Percentiles rank a stretch among this genome's conserved stretches.
Conservation (phyloP, 352 stramenopile species). For the Phytophthora quininea region DNA sequence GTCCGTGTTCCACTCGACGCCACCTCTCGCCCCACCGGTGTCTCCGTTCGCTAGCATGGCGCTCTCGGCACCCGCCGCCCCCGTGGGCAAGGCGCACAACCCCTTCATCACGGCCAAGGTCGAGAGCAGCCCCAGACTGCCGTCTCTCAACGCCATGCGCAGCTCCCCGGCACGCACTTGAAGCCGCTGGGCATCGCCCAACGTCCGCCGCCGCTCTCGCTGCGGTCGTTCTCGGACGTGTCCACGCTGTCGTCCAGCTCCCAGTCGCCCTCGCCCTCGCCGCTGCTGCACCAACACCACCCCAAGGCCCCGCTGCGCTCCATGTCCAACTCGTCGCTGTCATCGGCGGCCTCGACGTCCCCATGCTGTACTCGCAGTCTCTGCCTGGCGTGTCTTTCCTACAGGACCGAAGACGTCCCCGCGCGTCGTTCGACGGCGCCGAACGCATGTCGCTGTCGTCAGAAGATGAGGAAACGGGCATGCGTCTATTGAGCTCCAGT, state of each 20-base stretch:
- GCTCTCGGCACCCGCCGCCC: constrained; percentile 64
- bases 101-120: constrained; percentile 61
- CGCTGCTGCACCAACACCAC: constrained; percentile 30
- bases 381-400: constrained; percentile 69
- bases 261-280: constrained; percentile 43
- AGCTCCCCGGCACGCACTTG: constrained; percentile 62
- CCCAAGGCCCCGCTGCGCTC: constrained; percentile 28
- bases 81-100: constrained; percentile 58
- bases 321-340: constrained; percentile 52
- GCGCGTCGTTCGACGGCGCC: constrained; percentile 68
- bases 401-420: constrained; percentile 52
- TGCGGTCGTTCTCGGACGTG: constrained; percentile 62
- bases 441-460: constrained; percentile 72
- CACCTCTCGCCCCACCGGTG: constrained; percentile 60
- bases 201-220: constrained; percentile 58
- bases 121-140: constrained; percentile 70
- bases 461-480: constrained; percentile 71
- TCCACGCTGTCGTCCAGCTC: constrained; percentile 55
- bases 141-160: constrained; percentile 74
- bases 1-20: constrained; percentile 46
- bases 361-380: constrained; percentile 72
- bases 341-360: constrained; percentile 33
- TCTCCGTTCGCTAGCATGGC: constrained; percentile 77
- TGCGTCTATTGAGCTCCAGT: constrained; percentile 77
- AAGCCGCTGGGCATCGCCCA: constrained; percentile 65